Evolutionary conservation across 306 rosid species (phyloP).

Genomic region (Abrus pulchellus): DNA sequence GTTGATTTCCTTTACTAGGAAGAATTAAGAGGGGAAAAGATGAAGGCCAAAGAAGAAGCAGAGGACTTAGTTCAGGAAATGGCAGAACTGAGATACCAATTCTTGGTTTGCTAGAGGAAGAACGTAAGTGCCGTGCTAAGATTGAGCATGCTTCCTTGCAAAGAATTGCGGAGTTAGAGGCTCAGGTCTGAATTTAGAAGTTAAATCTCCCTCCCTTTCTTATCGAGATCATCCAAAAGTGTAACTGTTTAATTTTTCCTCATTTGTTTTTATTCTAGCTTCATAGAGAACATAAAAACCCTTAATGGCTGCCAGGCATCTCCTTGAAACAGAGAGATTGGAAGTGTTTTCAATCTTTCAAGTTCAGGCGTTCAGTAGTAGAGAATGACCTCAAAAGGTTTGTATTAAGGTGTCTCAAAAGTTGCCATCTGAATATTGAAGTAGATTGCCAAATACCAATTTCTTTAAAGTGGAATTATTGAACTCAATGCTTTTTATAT

Average conservation of each 20-base stretch:
- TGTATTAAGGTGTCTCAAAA: slow-evolving; percentile 42
- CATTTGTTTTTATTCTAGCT: slow-evolving; percentile 61
- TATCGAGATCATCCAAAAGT: slow-evolving; percentile 17
- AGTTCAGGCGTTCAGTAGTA: slow-evolving; percentile 25
- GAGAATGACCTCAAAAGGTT: slow-evolving; percentile 52
- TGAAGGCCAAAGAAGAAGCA: slow-evolving; percentile 90
- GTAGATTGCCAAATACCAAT: neutral
- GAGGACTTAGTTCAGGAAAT: slow-evolving; percentile 96
- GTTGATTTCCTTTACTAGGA: slow-evolving; percentile 61
- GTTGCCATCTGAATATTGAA: slow-evolving; percentile 21
- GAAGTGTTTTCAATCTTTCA: slow-evolving; percentile 40
- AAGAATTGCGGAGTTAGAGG: slow-evolving; percentile 87
- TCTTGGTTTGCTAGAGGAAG: slow-evolving; percentile 89
- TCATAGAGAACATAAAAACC: slow-evolving; percentile 54
- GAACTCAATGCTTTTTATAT: slow-evolving; percentile 27
- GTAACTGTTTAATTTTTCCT: neutral
- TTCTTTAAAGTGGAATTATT: neutral
- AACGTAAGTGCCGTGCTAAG: slow-evolving; percentile 87
- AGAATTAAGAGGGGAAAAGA: slow-evolving; percentile 79
- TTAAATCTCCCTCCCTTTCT: neutral
- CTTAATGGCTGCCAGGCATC: slow-evolving; percentile 48
- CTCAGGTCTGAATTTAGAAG: slow-evolving; percentile 68
- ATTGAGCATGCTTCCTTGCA: slow-evolving; percentile 92
- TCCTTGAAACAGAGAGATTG: slow-evolving; percentile 50
- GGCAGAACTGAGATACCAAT: slow-evolving; percentile 93